Evolutionary conservation across 225 moss, liverwort and hornwort species (phyloP).

Genomic region (Climacium dendroides): DNA sequence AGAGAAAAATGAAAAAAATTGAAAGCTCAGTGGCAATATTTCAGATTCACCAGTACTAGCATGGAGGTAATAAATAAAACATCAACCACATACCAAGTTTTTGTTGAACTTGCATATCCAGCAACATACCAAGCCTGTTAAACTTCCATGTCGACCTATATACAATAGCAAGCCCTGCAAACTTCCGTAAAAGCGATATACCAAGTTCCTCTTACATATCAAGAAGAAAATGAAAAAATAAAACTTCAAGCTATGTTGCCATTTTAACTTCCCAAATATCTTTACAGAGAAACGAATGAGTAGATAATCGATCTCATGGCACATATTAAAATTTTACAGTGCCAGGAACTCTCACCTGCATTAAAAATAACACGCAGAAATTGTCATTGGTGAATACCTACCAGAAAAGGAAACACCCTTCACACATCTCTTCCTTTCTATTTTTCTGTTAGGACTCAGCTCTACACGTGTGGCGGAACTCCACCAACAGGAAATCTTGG

Average conservation of each 20-base stretch:
- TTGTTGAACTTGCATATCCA: not conserved
- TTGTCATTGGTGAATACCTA: not conserved
- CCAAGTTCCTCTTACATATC: not conserved
- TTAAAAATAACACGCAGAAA: not conserved
- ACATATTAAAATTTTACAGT: not conserved
- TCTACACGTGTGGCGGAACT: not conserved
- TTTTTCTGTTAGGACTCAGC: not conserved
- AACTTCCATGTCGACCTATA: not conserved
- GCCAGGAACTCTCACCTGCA: slow-evolving; percentile 4
- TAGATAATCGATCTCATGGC: not conserved
- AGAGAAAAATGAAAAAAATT: not conserved
- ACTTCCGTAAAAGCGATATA: not conserved
- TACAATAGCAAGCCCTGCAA: not conserved
- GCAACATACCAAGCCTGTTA: not conserved
- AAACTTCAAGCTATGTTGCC: not conserved
- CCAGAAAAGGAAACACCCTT: not conserved
- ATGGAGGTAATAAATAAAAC: not conserved
- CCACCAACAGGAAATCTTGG: not conserved
- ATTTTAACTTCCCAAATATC: not conserved
- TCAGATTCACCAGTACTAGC: not conserved
- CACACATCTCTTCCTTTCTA: not conserved
- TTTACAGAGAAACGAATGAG: not conserved
- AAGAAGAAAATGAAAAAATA: not conserved
- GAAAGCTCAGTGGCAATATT: not conserved
- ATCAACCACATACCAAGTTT: not conserved